phyloP scores from a whole-genome alignment of 805 yeast genomes.

The Ogataea haglerorum region DNA sequence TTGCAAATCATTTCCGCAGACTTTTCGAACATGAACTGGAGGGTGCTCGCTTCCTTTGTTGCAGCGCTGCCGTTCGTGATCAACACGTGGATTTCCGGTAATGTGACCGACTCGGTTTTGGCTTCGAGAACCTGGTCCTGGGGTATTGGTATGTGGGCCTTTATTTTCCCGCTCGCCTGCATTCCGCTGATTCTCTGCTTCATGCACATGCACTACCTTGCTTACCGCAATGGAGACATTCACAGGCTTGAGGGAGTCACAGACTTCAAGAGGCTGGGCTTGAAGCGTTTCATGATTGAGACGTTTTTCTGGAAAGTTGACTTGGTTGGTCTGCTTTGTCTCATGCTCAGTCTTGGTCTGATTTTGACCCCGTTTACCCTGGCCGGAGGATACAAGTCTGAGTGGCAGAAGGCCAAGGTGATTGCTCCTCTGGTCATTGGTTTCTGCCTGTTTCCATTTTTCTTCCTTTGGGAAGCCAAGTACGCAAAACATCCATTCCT shows the following conservation, averaged over 20 bases:
- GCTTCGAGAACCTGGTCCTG: slow-evolving; percentile 52
- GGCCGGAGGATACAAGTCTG: slow-evolving; percentile 57
- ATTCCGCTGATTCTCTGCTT: slow-evolving; percentile 57
- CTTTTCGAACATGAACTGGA: slow-evolving; percentile 65
- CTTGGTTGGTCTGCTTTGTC: slow-evolving; percentile 54
- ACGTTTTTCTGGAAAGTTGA: slow-evolving; percentile 63
- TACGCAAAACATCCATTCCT: slow-evolving; percentile 59
- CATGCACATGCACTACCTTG: slow-evolving; percentile 53
- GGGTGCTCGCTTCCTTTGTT: slow-evolving; percentile 59
- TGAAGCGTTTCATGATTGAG: slow-evolving; percentile 31
- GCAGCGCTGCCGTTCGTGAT: slow-evolving; percentile 73
- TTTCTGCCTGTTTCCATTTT: slow-evolving; percentile 54
- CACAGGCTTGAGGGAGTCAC: slow-evolving; percentile 32
- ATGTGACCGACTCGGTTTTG: slow-evolving; percentile 42
- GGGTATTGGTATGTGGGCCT: slow-evolving; percentile 82
- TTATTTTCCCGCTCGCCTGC: slow-evolving; percentile 62
- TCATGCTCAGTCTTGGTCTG: slow-evolving; percentile 57
- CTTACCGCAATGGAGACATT: slow-evolving; percentile 53
- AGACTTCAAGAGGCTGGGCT: slow-evolving; percentile 32
- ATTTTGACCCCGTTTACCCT: slow-evolving; percentile 70
- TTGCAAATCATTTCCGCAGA: slow-evolving; percentile 61
- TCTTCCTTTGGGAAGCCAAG: slow-evolving; percentile 55
- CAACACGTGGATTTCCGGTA: slow-evolving; percentile 75
- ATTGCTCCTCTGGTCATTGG: slow-evolving; percentile 74
- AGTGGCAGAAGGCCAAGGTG: slow-evolving; percentile 60